Percentiles rank a stretch among this genome's conserved stretches.
These are phyloP conservation scores for Otatea glauca DNA, from an alignment of 176 grass and related monocot genomes.

Conservation along the genomic window DNA sequence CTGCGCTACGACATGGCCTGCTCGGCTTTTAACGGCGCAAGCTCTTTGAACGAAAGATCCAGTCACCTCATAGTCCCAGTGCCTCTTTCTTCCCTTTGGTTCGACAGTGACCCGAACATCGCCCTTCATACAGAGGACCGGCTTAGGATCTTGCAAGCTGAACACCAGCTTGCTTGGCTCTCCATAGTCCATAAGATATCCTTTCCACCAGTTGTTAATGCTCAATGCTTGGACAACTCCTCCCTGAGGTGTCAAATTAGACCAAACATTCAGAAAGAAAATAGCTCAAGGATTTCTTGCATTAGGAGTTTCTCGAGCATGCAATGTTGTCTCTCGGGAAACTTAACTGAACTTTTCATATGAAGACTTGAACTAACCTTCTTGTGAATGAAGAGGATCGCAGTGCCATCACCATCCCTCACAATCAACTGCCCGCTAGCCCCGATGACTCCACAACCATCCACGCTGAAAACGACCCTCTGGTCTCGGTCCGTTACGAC, in stretches of 20 bases:
- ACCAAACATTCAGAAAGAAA: slow-evolving; percentile 6
- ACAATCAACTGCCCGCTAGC: slow-evolving; percentile 67
- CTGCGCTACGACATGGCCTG: slow-evolving; percentile 72
- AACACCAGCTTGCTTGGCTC: slow-evolving; percentile 67
- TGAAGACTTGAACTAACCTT: slow-evolving; percentile 48
- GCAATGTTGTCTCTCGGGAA: neutral
- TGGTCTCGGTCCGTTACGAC: slow-evolving; percentile 67
- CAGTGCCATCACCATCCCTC: slow-evolving; percentile 64
- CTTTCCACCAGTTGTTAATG: slow-evolving; percentile 69
- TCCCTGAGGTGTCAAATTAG: slow-evolving; percentile 41
- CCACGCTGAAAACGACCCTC: slow-evolving; percentile 65
- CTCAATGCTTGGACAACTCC: slow-evolving; percentile 76
- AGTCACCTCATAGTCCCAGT: slow-evolving; percentile 77
- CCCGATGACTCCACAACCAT: slow-evolving; percentile 80
- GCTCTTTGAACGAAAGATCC: slow-evolving; percentile 75
- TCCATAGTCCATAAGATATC: slow-evolving; percentile 69
- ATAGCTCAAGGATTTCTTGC: neutral
- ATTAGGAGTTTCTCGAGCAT: neutral
- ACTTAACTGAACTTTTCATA: neutral
- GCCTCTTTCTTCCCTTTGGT: slow-evolving; percentile 52
- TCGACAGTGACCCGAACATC: slow-evolving; percentile 60
- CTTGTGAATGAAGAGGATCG: slow-evolving; percentile 76
- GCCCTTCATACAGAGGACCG: slow-evolving; percentile 53
- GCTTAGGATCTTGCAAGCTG: slow-evolving; percentile 75
- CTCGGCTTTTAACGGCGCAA: slow-evolving; percentile 69